These are phyloP conservation scores for Fabrea salina DNA, from an alignment of 169 alveolate species.

Conservation along the genomic window DNA sequence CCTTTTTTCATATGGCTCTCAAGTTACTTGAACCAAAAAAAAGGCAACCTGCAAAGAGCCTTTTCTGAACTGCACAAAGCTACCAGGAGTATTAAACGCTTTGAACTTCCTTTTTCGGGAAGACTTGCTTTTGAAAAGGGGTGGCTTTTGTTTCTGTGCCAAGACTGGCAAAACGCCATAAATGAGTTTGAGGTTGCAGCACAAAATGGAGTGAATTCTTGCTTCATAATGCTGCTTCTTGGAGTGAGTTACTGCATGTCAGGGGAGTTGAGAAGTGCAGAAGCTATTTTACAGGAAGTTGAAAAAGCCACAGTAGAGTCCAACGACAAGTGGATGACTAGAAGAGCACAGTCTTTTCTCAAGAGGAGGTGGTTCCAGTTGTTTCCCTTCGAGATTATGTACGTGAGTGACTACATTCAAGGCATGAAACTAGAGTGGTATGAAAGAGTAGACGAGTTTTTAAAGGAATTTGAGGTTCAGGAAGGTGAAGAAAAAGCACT, in stretches of 20 bases:
- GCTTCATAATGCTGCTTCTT: neutral
- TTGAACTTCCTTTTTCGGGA: neutral
- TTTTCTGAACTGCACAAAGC: neutral
- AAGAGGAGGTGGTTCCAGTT: slow-evolving; percentile 21
- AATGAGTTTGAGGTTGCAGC: neutral
- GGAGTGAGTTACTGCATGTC: slow-evolving; percentile 23
- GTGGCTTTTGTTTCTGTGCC: slow-evolving; percentile 10
- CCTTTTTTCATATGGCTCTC: slow-evolving; percentile 20
- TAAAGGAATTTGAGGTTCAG: neutral
- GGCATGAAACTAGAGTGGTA: neutral
- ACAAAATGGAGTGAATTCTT: neutral
- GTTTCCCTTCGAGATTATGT: slow-evolving; percentile 27
- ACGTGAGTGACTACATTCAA: slow-evolving; percentile 1
- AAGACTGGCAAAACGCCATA: neutral
- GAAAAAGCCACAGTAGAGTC: neutral
- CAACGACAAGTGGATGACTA: neutral
- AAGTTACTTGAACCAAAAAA: neutral
- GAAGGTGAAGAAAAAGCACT: slow-evolving; percentile 24
- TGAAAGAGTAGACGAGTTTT: neutral
- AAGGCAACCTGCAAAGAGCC: neutral
- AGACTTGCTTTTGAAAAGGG: slow-evolving; percentile 26
- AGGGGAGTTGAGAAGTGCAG: neutral
- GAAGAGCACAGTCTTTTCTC: slow-evolving; percentile 1
- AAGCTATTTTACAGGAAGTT: neutral
- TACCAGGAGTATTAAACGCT: neutral